Evolutionary conservation across 1,284 basidiomycete genomes (phyloP).

Genomic region (Puccinia triticina): DNA sequence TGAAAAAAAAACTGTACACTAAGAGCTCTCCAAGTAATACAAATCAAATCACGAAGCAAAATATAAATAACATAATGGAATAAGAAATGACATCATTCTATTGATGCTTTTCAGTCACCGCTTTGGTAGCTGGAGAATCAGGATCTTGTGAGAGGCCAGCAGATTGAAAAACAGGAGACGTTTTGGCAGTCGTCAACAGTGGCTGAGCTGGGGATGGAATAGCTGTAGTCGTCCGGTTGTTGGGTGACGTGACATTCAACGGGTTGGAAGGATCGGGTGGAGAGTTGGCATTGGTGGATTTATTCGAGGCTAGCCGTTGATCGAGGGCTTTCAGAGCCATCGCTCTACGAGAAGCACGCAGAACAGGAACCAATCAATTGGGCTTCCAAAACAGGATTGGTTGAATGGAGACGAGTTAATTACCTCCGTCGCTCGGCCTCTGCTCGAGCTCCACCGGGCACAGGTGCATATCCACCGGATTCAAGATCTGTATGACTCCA

Average conservation of each 20-base stretch:
- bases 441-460: slow-evolving; percentile 83
- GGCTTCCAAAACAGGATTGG: background rate
- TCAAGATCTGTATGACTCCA: slow-evolving; percentile 74
- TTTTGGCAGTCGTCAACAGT: background rate
- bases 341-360: slow-evolving; percentile 65
- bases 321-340: slow-evolving; percentile 95
- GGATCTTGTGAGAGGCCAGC: slow-evolving; percentile 2
- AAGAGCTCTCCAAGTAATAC: slow-evolving; percentile 22
- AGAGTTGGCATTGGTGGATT: slow-evolving; percentile 31
- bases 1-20: background rate
- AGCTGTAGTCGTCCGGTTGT: background rate
- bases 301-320: slow-evolving; percentile 71
- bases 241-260: slow-evolving; percentile 17
- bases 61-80: background rate
- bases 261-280: slow-evolving; percentile 36
- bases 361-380: background rate
- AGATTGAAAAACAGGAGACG: background rate
- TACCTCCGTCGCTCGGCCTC: slow-evolving; percentile 90
- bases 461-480: slow-evolving; percentile 71
- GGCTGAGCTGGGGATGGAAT: slow-evolving; percentile 22
- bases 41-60: background rate
- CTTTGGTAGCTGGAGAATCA: background rate
- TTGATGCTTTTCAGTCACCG: slow-evolving; percentile 24
- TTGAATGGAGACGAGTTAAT: background rate
- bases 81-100: background rate